phyloP scores from a whole-genome alignment of 2,329 filamentous ascomycete species.

The Endocalyx cinctus region DNA sequence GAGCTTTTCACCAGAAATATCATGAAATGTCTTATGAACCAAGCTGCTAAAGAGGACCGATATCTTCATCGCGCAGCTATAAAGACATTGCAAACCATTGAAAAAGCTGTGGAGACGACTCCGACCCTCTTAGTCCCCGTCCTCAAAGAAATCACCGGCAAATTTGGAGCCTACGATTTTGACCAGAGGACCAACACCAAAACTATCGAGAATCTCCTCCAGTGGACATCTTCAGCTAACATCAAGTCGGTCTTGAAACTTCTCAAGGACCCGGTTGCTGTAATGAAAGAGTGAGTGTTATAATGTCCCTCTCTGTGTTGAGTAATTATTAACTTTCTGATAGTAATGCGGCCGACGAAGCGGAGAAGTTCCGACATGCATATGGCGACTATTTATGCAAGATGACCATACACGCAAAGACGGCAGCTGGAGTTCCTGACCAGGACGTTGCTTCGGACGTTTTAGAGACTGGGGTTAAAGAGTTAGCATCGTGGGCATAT shows the following conservation, averaged over 20 bases:
- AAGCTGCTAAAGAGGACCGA: conserved; percentile 70
- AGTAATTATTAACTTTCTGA: conserved; percentile 26
- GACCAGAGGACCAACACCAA: conserved; percentile 84
- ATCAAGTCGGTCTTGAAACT: conserved; percentile 48
- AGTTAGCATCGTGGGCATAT: conserved; percentile 54
- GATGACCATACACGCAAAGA: conserved; percentile 36
- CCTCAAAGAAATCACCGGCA: conserved; percentile 63
- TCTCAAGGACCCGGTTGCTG: conserved; percentile 39
- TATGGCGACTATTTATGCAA: conserved; percentile 53
- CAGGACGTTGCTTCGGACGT: conserved; percentile 32
- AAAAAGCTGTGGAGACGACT: conserved; percentile 57
- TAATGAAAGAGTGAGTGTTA: conserved; percentile 28
- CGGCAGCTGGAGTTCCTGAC: conserved; percentile 21
- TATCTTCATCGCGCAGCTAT: conserved; percentile 76
- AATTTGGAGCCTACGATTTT: conserved; percentile 70
- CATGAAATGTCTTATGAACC: conserved; percentile 76
- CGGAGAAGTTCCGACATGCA: conserved; percentile 41
- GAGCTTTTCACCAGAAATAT: conserved; percentile 79
- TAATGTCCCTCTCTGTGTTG: conserved; percentile 9
- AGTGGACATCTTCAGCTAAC: conserved; percentile 52
- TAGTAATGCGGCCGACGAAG: conserved; percentile 24
- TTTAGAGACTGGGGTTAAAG: conserved; percentile 40
- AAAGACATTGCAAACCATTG: conserved; percentile 68
- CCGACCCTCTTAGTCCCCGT: conserved; percentile 56
- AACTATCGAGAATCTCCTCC: conserved; percentile 71